Evolutionary conservation across 768 basidiomycete genomes (phyloP).

Genomic region (Pleurotus cornucopiae): DNA sequence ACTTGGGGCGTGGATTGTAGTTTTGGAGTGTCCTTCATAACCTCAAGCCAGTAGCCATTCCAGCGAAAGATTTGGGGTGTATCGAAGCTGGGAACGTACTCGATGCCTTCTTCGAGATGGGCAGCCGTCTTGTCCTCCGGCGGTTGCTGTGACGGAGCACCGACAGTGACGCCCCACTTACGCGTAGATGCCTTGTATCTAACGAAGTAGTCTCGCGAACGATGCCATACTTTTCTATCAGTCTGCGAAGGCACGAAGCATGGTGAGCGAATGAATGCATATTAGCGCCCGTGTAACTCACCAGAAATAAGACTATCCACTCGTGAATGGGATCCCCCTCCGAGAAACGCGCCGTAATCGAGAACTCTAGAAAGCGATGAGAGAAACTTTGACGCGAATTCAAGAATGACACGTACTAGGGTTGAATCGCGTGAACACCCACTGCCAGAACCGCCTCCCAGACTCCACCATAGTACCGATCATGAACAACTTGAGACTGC

Average conservation of each 20-base stretch:
- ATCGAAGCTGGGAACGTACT: constrained; percentile 38
- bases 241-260: constrained; percentile 22
- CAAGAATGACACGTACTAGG: constrained; percentile 25
- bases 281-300: constrained; percentile 13
- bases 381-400: neutral
- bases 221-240: constrained; percentile 39
- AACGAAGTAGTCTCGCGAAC: constrained; percentile 36
- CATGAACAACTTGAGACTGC: constrained; percentile 9
- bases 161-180: constrained; percentile 30
- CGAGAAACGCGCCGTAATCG: constrained; percentile 38
- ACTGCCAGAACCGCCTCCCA: constrained; percentile 14
- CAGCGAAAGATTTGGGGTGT: constrained; percentile 39
- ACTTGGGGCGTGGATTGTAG: neutral
- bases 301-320: constrained; percentile 43
- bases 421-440: constrained; percentile 30
- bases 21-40: constrained; percentile 12
- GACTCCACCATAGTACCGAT: constrained; percentile 9
- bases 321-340: constrained; percentile 45
- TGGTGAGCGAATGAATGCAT: no score
- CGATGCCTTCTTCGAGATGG: constrained; percentile 25
- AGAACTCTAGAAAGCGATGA: constrained; percentile 28
- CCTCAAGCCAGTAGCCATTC: constrained; percentile 39
- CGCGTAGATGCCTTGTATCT: constrained; percentile 32
- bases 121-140: constrained; percentile 4
- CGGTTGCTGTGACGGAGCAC: constrained; percentile 6